A percentile compares a stretch with the other conserved stretches of the same genome.
These are phyloP conservation scores for Cadophora gregata DNA, from an alignment of 2,329 filamentous ascomycete species.

Conservation along the genomic window DNA sequence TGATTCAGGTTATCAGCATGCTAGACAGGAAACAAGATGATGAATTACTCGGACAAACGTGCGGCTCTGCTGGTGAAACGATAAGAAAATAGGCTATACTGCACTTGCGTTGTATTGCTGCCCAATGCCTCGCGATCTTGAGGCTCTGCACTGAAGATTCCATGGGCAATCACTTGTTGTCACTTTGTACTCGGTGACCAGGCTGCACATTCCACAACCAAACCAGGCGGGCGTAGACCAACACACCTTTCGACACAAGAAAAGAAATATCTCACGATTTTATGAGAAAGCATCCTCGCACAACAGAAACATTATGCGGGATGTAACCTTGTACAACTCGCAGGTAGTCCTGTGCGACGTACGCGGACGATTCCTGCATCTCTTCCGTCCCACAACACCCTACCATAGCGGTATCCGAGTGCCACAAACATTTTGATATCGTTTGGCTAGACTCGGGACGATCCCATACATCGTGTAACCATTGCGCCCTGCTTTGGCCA, in stretches of 20 bases:
- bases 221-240: background rate
- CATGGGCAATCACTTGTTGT: background rate
- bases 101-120: slow-evolving; percentile 5
- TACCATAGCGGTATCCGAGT: slow-evolving; percentile 14
- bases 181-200: slow-evolving; percentile 18
- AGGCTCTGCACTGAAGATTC: background rate
- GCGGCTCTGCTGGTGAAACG: slow-evolving; percentile 6
- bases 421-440: background rate
- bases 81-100: background rate
- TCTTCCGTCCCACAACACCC: slow-evolving; percentile 10
- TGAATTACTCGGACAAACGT: background rate
- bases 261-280: background rate
- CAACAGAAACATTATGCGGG: background rate
- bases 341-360: background rate
- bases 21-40: background rate
- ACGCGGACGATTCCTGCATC: slow-evolving; percentile 1
- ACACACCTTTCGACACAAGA: background rate
- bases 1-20: background rate
- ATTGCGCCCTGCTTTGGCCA: slow-evolving; percentile 13
- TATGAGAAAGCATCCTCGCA: background rate
- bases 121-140: slow-evolving; percentile 2
- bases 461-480: slow-evolving; percentile 17
- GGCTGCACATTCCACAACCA: background rate
- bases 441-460: slow-evolving; percentile 20
- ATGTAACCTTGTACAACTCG: background rate